Base-by-base conservation (phyloP, 331 rosid species). In the Phaseolus coccineus region DNA sequence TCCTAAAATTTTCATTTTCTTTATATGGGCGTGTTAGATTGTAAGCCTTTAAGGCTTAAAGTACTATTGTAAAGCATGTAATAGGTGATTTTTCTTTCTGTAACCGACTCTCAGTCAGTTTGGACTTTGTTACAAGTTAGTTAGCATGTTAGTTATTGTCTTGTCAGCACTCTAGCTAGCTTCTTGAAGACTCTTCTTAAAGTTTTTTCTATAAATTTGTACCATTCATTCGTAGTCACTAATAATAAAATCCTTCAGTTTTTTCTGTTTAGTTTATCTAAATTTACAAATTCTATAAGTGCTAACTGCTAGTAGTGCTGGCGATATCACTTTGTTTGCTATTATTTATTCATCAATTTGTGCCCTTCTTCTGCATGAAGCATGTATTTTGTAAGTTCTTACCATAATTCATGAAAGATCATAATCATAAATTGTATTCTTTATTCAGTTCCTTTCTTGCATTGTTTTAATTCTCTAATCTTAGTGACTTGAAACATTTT, bases 331-430 rank as follows among this genome's bases (percentile, higher is more conserved):
- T 78, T 58, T 61, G 73, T 63, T 79, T 37, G 47, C 12, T 50
- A 79, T 73, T 61, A 68, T 72, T 74, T 35, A 15, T 84, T 56
- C 8, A 62, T 51, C 57, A 73, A 67, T 56, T 28, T 77, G 19
- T 44, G 37, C 35, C 35, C 57, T 77, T 74, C 55, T 75, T 71
- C 78, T 70, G 4, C 55, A 50, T 58, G 66, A 73, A 77, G 50
- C 28, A 31, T 73, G 28, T 35, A 5, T 77, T 72, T 73, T 74
- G 61, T 58, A 25, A 13, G 61, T 67, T 46, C 39, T 30, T 84
- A 6, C 62, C 40, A 35, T 74, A 66, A 12, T 67, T 71, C 56
- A 64, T 39, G 31, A 40, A 71, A 53, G 33, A 13, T 46, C 4
- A 13, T 46, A 46, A 57, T 63, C 55, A 46, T 58, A 52, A 65